Percentiles rank a stretch among this genome's conserved stretches.
phyloP scores from a whole-genome alignment of 495 filamentous ascomycete species.

The Filosporella fistucella region DNA sequence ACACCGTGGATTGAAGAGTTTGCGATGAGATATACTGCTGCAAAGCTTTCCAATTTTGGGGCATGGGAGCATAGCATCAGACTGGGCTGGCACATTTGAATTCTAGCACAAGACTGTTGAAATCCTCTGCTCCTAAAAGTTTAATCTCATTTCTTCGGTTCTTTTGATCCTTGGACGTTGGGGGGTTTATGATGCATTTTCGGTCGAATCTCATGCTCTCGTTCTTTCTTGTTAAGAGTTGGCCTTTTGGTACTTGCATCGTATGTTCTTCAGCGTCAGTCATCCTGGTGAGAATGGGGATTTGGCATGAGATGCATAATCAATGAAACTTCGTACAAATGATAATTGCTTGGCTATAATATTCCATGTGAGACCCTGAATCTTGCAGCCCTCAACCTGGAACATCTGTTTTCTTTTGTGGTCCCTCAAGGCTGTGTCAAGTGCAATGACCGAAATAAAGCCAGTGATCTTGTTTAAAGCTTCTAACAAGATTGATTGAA shows the following conservation, averaged over 20 bases:
- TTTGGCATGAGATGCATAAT: conserved; percentile 19
- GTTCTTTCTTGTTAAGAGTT: conserved; percentile 2
- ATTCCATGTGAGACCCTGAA: not conserved
- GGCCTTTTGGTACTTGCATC: conserved; percentile 11
- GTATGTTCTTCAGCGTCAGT: conserved; percentile 21
- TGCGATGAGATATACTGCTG: conserved; percentile 19
- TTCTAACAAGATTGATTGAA: too few species aligned
- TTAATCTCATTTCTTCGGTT: conserved; percentile 9
- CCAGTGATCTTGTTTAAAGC: too few species aligned
- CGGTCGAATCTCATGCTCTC: conserved; percentile 9
- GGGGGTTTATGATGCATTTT: conserved; percentile 10
- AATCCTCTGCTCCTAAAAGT: conserved; percentile 9
- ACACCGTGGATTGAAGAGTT: conserved; percentile 15
- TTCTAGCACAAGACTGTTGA: conserved; percentile 5
- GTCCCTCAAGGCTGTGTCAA: too few species aligned
- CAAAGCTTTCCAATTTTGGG: conserved; percentile 15
- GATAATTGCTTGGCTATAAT: not conserved
- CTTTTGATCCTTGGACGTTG: not conserved
- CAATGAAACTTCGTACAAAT: conserved; percentile 21
- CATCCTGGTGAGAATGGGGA: conserved; percentile 5
- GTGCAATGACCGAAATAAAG: too few species aligned
- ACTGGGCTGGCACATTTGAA: conserved; percentile 6
- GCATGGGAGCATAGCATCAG: not conserved
- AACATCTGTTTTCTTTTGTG: too few species aligned
- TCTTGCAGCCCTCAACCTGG: too few species aligned